These are phyloP conservation scores for Boletus eberwhitei DNA, from an alignment of 768 basidiomycete species.

Conservation along the genomic window DNA sequence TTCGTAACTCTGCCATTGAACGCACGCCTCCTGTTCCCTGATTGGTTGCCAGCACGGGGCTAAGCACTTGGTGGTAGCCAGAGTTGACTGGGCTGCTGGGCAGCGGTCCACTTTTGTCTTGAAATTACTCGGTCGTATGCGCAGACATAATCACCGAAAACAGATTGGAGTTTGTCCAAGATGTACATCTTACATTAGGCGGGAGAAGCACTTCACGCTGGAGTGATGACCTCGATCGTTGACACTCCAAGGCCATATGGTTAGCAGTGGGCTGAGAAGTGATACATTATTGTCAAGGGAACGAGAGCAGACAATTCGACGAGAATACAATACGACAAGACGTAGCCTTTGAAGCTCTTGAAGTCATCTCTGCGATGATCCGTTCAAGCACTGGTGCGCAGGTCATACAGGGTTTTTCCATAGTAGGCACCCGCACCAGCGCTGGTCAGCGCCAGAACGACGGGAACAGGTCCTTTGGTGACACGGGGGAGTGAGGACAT, in stretches of 20 bases:
- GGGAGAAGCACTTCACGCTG: neutral
- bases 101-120: neutral
- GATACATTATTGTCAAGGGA: neutral
- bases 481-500: constrained; percentile 72
- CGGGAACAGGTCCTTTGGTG: constrained; percentile 72
- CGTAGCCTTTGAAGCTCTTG: neutral
- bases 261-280: neutral
- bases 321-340: constrained; percentile 11
- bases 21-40: constrained; percentile 33
- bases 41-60: neutral
- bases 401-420: constrained; percentile 50
- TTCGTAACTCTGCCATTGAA: constrained; percentile 63
- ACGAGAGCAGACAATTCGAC: neutral
- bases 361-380: neutral
- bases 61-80: neutral
- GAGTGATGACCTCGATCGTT: neutral
- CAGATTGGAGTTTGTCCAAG: constrained; percentile 2
- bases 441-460: constrained; percentile 58
- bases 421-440: constrained; percentile 65
- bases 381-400: constrained; percentile 21
- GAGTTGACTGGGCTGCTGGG: neutral
- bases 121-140: constrained; percentile 1
- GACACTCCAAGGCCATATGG: neutral
- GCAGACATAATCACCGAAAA: neutral
- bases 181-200: constrained; percentile 14